Evolutionary conservation across 805 yeast genomes (phyloP).

Genomic region (Yarrowia sp.): DNA sequence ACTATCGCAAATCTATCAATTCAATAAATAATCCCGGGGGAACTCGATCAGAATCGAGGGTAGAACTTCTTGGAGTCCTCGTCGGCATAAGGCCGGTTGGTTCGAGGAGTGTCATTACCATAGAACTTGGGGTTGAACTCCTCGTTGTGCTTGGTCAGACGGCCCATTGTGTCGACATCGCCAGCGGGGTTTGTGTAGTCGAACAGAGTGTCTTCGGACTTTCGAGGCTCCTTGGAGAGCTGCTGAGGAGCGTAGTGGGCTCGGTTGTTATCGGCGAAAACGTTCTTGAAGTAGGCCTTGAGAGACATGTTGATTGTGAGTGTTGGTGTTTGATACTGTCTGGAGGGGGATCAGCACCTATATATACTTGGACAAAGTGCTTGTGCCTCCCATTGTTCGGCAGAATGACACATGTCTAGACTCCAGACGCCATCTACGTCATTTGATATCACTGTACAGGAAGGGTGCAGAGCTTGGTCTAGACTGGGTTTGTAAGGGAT

Average conservation of each 20-base stretch:
- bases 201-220: neutral
- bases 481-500: conserved; percentile 8
- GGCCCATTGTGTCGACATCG: neutral
- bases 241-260: neutral
- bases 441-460: conserved; percentile 4
- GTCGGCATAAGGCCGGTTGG: conserved; percentile 6
- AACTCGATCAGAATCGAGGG: neutral
- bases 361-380: neutral
- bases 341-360: neutral
- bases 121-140: conserved; percentile 22
- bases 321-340: neutral
- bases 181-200: conserved; percentile 4
- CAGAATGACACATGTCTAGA: neutral
- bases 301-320: neutral
- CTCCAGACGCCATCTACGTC: neutral
- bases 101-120: conserved; percentile 8
- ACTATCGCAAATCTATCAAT: neutral
- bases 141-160: neutral
- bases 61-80: neutral
- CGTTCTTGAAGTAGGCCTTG: conserved; percentile 8
- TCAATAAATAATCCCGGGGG: neutral
- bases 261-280: neutral
- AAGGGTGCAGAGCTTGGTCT: neutral
- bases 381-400: neutral
- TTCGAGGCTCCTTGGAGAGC: neutral